These are phyloP conservation scores for Taiozyma sp. DNA, from an alignment of 1,139 yeast genomes.

Conservation along the genomic window DNA sequence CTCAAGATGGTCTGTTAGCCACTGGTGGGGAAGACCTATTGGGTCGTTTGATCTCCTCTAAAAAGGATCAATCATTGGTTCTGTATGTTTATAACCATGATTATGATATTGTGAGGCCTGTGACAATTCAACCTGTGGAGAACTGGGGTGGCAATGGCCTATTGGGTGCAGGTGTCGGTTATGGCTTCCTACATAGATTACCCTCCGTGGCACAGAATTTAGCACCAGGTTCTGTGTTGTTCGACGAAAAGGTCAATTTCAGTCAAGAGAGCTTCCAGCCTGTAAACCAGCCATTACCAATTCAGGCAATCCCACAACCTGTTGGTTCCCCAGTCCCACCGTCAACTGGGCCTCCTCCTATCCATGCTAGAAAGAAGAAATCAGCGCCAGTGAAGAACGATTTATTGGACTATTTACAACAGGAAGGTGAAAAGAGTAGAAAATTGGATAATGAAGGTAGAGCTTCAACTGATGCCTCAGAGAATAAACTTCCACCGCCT, in stretches of 20 bases:
- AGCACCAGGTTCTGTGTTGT: slow-evolving; percentile 24
- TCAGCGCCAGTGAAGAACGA: slow-evolving; percentile 13
- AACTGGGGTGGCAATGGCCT: slow-evolving; percentile 68
- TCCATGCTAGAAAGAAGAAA: slow-evolving; percentile 26
- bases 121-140: slow-evolving; percentile 61
- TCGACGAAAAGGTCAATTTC: slow-evolving; percentile 14
- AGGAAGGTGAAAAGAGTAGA: slow-evolving; percentile 31
- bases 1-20: slow-evolving; percentile 75
- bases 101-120: slow-evolving; percentile 80
- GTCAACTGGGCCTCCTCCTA: slow-evolving; percentile 15
- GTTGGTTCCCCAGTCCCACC: slow-evolving; percentile 1
- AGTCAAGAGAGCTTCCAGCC: slow-evolving; percentile 12
- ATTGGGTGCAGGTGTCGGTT: slow-evolving; percentile 93
- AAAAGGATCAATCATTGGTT: slow-evolving; percentile 42
- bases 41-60: slow-evolving; percentile 60
- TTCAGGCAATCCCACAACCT: slow-evolving; percentile 2
- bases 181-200: slow-evolving; percentile 79
- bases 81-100: slow-evolving; percentile 87
- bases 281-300: neutral
- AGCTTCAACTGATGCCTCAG: slow-evolving; percentile 1
- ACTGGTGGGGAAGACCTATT: slow-evolving; percentile 84
- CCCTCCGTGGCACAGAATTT: slow-evolving; percentile 35
- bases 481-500: slow-evolving; percentile 24
- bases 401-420: slow-evolving; percentile 30
- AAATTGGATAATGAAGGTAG: slow-evolving; percentile 20